phyloP scores from a whole-genome alignment of 768 basidiomycete genomes.

The Panus rudis region DNA sequence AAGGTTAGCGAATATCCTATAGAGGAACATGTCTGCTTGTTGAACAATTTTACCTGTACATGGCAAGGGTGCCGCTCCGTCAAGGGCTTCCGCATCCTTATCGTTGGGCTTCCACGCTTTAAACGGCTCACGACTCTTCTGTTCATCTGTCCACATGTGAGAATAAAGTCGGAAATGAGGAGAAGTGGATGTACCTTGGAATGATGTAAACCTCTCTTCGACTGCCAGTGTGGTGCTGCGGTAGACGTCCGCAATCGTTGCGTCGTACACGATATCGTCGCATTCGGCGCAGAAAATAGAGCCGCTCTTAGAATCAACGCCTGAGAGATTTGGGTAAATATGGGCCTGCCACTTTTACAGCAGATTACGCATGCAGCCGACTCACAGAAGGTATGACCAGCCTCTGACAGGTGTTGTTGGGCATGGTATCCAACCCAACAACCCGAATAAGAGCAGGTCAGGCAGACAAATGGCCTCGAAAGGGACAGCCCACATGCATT shows the following conservation, averaged over 20 bases:
- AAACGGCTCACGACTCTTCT: constrained; percentile 40
- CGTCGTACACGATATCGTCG: constrained; percentile 66
- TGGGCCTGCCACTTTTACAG: background rate
- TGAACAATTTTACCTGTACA: constrained; percentile 57
- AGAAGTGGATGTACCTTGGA: constrained; percentile 39
- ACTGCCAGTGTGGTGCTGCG: constrained; percentile 38
- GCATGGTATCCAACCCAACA: constrained; percentile 65
- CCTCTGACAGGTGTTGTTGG: constrained; percentile 45
- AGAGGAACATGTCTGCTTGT: background rate
- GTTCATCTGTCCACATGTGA: constrained; percentile 24
- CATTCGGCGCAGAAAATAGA: constrained; percentile 67
- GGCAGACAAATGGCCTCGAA: constrained; percentile 62
- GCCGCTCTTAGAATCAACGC: constrained; percentile 70
- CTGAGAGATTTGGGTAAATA: no score
- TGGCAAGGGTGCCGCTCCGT: constrained; percentile 44
- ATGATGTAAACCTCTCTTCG: constrained; percentile 57
- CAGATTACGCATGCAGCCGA: constrained; percentile 10
- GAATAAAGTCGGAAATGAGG: constrained; percentile 8
- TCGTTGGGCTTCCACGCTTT: constrained; percentile 40
- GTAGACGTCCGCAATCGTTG: constrained; percentile 40
- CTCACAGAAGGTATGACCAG: constrained; percentile 63
- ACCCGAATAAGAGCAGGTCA: constrained; percentile 63
- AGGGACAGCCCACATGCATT: constrained; percentile 49
- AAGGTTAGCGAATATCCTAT: constrained; percentile 1
- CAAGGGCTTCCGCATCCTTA: constrained; percentile 38